Percentiles rank a stretch among this genome's conserved stretches.
Evolutionary conservation across 805 yeast genomes (phyloP).

Genomic region (Torulaspora quercuum): DNA sequence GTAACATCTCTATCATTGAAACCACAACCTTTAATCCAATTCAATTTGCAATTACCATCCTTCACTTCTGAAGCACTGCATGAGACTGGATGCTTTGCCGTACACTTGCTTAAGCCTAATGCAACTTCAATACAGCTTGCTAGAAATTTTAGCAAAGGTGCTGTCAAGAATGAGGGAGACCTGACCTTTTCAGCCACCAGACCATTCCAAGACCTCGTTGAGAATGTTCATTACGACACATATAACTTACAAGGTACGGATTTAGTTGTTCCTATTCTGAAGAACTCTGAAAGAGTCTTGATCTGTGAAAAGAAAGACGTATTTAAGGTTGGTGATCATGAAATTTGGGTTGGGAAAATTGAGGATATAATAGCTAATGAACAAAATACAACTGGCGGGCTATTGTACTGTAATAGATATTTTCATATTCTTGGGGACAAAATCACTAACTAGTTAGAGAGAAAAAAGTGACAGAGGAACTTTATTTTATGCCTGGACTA

Average conservation of each 20-base stretch:
- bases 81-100: constrained; percentile 55
- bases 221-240: constrained; percentile 36
- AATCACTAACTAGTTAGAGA: constrained; percentile 11
- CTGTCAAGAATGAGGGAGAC: constrained; percentile 36
- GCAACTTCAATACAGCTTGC: constrained; percentile 55
- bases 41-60: constrained; percentile 84
- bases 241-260: constrained; percentile 23
- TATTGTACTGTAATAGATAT: constrained; percentile 59
- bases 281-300: constrained; percentile 55
- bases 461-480: constrained; percentile 1
- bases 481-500: too few species aligned
- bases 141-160: constrained; percentile 58
- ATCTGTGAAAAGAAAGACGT: constrained; percentile 55
- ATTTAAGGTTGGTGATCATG: constrained; percentile 74
- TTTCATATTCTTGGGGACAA: constrained; percentile 51
- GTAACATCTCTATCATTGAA: constrained; percentile 75
- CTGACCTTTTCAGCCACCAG: constrained; percentile 38
- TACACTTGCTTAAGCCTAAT: constrained; percentile 71
- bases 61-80: constrained; percentile 69
- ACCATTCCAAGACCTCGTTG: constrained; percentile 50
- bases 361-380: constrained; percentile 45
- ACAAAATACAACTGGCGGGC: constrained; percentile 52
- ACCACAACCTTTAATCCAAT: constrained; percentile 77
- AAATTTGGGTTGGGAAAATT: constrained; percentile 84
- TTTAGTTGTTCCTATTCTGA: constrained; percentile 52